Percentiles rank a stretch among this genome's conserved stretches.
Conservation (phyloP, 2,329 filamentous ascomycete species). For the Berkeleyomyces basicola region DNA sequence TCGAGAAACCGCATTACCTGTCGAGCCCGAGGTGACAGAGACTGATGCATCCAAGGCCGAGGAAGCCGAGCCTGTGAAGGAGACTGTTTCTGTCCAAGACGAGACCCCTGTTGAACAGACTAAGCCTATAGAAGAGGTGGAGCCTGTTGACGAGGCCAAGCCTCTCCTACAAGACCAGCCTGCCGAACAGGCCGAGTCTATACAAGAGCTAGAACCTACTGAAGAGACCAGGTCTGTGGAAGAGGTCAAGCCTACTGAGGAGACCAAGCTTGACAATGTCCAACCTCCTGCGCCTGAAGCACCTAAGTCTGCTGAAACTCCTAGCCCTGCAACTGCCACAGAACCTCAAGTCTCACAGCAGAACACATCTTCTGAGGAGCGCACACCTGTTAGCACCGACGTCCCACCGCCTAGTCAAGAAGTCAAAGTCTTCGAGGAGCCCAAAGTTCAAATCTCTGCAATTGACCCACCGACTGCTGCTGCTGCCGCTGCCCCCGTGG, state of each 20-base stretch:
- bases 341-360: background rate
- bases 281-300: background rate
- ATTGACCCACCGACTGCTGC: background rate
- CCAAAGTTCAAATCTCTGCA: background rate
- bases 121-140: conserved; percentile 2
- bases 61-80: background rate
- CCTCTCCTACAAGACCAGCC: background rate
- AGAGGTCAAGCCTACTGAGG: conserved; percentile 8
- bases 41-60: no score
- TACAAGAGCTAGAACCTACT: conserved; percentile 3
- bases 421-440: background rate
- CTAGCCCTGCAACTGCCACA: background rate
- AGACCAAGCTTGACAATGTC: conserved; percentile 2
- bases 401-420: background rate
- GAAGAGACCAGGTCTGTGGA: conserved; percentile 10
- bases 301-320: background rate
- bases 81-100: background rate
- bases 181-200: conserved; percentile 4
- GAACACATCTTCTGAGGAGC: background rate
- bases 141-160: background rate
- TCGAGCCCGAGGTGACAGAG: no score
- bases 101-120: background rate
- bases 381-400: no score
- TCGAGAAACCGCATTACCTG: no score
- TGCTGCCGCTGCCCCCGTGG: background rate